These are phyloP conservation scores for Lasiosphaeria hispida DNA, from an alignment of 495 filamentous ascomycete genomes.

Conservation along the genomic window DNA sequence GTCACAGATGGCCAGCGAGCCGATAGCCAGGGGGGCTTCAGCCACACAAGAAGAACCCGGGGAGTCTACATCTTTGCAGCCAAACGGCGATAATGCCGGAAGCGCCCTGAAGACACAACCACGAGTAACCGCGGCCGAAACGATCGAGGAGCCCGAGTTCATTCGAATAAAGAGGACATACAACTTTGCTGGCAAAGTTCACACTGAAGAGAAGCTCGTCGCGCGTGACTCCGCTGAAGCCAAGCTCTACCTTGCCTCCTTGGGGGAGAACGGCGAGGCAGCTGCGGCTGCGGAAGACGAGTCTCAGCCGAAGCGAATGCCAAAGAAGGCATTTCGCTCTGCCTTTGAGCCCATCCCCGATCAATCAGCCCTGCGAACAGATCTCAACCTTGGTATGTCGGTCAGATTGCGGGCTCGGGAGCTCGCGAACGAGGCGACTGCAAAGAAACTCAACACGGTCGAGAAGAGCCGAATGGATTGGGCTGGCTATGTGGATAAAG, in stretches of 20 bases:
- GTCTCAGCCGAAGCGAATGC: constrained; percentile 52
- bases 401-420: constrained; percentile 40
- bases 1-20: constrained; percentile 66
- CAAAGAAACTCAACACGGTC: constrained; percentile 89
- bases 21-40: constrained; percentile 2
- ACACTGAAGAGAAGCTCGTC: constrained; percentile 79
- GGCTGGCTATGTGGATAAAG: constrained; percentile 88
- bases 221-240: constrained; percentile 78
- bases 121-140: not conserved
- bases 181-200: constrained; percentile 84
- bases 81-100: constrained; percentile 16
- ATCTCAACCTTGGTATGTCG: constrained; percentile 50
- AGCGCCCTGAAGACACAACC: constrained; percentile 22
- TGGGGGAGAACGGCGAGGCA: constrained; percentile 36
- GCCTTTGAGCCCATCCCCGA: constrained; percentile 73
- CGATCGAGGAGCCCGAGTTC: constrained; percentile 38
- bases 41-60: not conserved
- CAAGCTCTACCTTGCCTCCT: constrained; percentile 65
- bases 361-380: constrained; percentile 40
- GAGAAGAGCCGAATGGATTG: constrained; percentile 95
- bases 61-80: not conserved
- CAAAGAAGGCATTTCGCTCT: constrained; percentile 68
- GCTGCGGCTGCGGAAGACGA: constrained; percentile 28
- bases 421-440: constrained; percentile 45
- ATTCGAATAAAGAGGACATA: constrained; percentile 86